Conservation (phyloP, 805 yeast species). For the Saccharomycopsis lassenensis region DNA sequence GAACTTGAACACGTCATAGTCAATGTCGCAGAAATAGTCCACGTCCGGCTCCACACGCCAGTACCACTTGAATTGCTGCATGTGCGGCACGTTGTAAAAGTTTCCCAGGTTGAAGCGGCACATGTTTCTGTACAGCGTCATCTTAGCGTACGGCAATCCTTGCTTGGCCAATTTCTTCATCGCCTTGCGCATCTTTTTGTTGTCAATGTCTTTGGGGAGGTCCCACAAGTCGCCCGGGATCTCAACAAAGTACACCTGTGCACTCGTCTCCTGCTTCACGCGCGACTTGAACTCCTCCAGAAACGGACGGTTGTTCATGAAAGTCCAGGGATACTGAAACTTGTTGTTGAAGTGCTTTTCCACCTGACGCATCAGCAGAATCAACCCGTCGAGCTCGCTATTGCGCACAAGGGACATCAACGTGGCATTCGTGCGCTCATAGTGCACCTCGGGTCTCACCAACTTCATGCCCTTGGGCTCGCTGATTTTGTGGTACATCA, state of each 20-base stretch:
- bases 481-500: conserved; percentile 28
- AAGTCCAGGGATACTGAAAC: conserved; percentile 60
- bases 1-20: conserved; percentile 57
- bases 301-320: conserved; percentile 50
- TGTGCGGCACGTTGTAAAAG: conserved; percentile 48
- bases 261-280: conserved; percentile 29
- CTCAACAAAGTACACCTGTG: conserved; percentile 19
- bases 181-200: conserved; percentile 29
- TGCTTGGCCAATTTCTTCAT: conserved; percentile 32
- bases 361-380: conserved; percentile 38
- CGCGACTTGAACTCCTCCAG: conserved; percentile 34
- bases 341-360: conserved; percentile 48
- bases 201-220: conserved; percentile 47
- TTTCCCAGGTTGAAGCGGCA: conserved; percentile 54
- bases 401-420: conserved; percentile 50
- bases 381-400: conserved; percentile 33
- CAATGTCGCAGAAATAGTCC: conserved; percentile 44
- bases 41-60: conserved; percentile 67
- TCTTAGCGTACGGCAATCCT: conserved; percentile 45
- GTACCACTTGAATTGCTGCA: conserved; percentile 48
- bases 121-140: conserved; percentile 55
- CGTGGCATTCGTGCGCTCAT: conserved; percentile 53
- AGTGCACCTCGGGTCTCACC: conserved; percentile 19
- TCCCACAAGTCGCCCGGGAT: conserved; percentile 40
- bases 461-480: conserved; percentile 39